These are phyloP conservation scores for Tripterygium wilfordii DNA, from an alignment of 177 flowering plant genomes.

Conservation along the genomic window DNA sequence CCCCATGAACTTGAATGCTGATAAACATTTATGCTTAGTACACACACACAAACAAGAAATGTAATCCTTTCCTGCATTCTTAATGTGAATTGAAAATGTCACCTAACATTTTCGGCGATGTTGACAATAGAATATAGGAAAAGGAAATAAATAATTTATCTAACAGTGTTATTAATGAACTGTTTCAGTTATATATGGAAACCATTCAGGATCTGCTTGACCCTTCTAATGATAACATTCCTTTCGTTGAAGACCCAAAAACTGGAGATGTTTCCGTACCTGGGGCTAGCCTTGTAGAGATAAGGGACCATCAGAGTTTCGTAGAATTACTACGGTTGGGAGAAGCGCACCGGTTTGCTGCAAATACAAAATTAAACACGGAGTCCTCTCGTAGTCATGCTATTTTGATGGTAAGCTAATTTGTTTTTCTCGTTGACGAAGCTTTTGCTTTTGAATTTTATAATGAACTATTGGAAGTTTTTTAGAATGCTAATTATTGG, in stretches of 20 bases:
- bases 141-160: no score
- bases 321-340: slow-evolving; percentile 75
- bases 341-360: slow-evolving; percentile 93
- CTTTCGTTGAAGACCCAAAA: slow-evolving; percentile 90
- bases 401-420: slow-evolving; percentile 66
- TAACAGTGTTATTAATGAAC: no score
- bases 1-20: no score
- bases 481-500: no score
- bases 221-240: slow-evolving; percentile 81
- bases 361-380: slow-evolving; percentile 90
- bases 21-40: no score
- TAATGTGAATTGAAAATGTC: no score
- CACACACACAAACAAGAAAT: no score
- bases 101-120: no score
- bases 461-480: background rate
- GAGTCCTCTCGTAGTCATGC: slow-evolving; percentile 99
- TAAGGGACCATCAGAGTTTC: slow-evolving; percentile 79
- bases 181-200: slow-evolving; percentile 99
- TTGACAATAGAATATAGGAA: no score
- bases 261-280: slow-evolving; percentile 95
- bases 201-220: slow-evolving; percentile 94
- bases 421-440: background rate
- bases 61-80: no score
- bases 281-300: slow-evolving; percentile 73
- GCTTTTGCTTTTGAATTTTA: no score